Percentiles rank a stretch among this genome's conserved stretches.
Evolutionary conservation across 129 eudicot species (phyloP).

Genomic region (Sambucus nigra): DNA sequence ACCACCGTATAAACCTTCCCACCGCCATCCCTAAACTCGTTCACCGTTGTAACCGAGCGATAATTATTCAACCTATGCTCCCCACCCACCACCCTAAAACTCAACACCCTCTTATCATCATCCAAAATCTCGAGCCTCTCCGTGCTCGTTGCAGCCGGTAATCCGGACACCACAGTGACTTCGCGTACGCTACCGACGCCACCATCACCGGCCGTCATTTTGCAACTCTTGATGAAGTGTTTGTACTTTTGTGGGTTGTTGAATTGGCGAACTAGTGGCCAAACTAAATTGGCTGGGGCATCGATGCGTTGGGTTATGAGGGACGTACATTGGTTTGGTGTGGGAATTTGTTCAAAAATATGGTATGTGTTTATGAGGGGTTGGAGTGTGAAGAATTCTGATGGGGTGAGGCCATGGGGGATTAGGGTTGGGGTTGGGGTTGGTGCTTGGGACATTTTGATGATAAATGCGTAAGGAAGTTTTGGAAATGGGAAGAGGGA

Average conservation of each 20-base stretch:
- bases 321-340: conserved; percentile 90
- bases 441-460: background rate
- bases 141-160: conserved; percentile 85
- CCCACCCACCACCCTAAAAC: conserved; percentile 86
- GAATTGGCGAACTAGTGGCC: conserved; percentile 74
- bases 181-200: conserved; percentile 71
- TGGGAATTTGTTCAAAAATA: conserved; percentile 28
- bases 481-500: conserved; percentile 10
- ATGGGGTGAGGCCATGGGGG: conserved; percentile 52
- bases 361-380: conserved; percentile 60
- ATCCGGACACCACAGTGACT: conserved; percentile 79
- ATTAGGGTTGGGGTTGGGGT: conserved; percentile 13
- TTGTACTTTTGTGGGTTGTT: conserved; percentile 91
- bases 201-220: conserved; percentile 49
- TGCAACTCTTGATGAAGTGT: conserved; percentile 85
- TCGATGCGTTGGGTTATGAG: conserved; percentile 79
- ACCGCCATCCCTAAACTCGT: conserved; percentile 39
- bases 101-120: conserved; percentile 49
- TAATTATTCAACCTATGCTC: conserved; percentile 76
- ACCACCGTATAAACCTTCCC: conserved; percentile 55
- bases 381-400: conserved; percentile 43
- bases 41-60: conserved; percentile 73
- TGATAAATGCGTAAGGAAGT: no score
- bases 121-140: conserved; percentile 80
- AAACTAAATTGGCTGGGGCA: conserved; percentile 62